Evolutionary conservation across 148 eudicot species (phyloP), one percentile per base, ranked within the genome.

Genomic region (Fagopyrum homotropicum): DNA sequence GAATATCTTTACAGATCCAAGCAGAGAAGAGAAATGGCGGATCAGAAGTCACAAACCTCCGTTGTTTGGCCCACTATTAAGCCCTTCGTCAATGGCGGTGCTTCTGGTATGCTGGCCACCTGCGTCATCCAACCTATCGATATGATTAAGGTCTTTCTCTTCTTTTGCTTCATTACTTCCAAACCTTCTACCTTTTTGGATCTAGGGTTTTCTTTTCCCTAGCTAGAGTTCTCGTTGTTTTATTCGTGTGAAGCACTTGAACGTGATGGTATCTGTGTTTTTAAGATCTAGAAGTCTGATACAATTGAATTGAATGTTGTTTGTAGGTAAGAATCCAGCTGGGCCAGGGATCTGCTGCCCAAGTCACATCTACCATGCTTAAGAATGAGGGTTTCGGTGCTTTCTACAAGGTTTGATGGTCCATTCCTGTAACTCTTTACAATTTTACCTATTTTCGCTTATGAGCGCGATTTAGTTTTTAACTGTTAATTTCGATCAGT

Each of bases 271-370:
- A 35, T 35, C 40, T 35, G 40, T 35, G 26, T 35, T 35, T 35
- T 35, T 35, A 35, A 35, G 71, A 12, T 40, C 40, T 4, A 1
- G 22, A 40, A 14, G 46, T 72, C 40, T 35, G 40, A 35, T 35
- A 35, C 0, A 11, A 8, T 35, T 47, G 6, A 72, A 4, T n/a
- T 72, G 30, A 51, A 17, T 17, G 8, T 72, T n/a, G n/a, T 45
- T 45, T 70, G 71, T 81, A 94, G 98, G 98, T 95, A 80, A 90
- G 98, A 74, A 95, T 95, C 81, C 98, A 95, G 77, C 72, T 95
- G 77, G 98, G 98, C 68, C 98, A 95, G 80, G 98, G 98, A 83
- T 92, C 98, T 71, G 96, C 96, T 10, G 88, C 35, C 1, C 76
- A 69, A 45, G 92, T 95, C 73, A 95, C 96, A 4, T 86, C 73